These are phyloP conservation scores for Anthracocystis panici-leucophaei DNA, from an alignment of 1,284 basidiomycete species.

Conservation along the genomic window DNA sequence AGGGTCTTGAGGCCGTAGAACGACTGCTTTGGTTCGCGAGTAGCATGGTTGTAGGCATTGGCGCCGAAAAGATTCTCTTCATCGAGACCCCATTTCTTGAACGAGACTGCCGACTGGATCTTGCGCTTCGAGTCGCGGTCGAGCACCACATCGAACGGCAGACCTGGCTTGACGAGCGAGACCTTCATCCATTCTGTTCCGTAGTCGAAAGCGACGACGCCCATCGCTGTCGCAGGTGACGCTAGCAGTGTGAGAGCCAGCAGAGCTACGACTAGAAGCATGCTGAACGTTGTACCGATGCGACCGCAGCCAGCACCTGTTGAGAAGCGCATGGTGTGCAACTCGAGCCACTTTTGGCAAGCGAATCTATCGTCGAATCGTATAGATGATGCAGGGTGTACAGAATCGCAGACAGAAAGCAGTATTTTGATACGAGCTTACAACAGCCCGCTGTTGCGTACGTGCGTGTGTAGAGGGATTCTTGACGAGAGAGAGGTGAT, in stretches of 20 bases:
- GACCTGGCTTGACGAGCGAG: slow-evolving; percentile 93
- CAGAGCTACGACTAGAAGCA: slow-evolving; percentile 32
- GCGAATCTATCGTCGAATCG: not conserved
- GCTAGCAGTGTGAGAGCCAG: slow-evolving; percentile 32
- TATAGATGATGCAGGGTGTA: not conserved
- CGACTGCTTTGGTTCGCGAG: slow-evolving; percentile 87
- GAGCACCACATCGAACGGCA: slow-evolving; percentile 94
- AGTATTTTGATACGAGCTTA: not conserved
- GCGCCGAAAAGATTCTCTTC: slow-evolving; percentile 85
- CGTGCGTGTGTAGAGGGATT: too few species aligned
- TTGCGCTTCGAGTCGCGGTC: slow-evolving; percentile 98
- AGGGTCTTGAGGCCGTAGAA: slow-evolving; percentile 89
- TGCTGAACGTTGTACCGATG: slow-evolving; percentile 21
- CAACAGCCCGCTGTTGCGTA: too few species aligned
- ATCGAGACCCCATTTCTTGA: slow-evolving; percentile 61
- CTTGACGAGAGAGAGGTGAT: too few species aligned
- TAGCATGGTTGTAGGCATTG: slow-evolving; percentile 87
- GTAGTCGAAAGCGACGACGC: slow-evolving; percentile 69
- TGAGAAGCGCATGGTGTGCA: slow-evolving; percentile 28
- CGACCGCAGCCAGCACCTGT: slow-evolving; percentile 10
- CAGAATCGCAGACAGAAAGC: not conserved
- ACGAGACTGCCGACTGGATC: slow-evolving; percentile 80
- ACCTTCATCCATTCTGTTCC: slow-evolving; percentile 76
- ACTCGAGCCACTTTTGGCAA: not conserved
- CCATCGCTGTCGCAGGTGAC: slow-evolving; percentile 49